Percentiles rank a stretch among this genome's conserved stretches.
These are phyloP conservation scores for Fistulinella prunicolor DNA, from an alignment of 768 basidiomycete species.

Conservation along the genomic window DNA sequence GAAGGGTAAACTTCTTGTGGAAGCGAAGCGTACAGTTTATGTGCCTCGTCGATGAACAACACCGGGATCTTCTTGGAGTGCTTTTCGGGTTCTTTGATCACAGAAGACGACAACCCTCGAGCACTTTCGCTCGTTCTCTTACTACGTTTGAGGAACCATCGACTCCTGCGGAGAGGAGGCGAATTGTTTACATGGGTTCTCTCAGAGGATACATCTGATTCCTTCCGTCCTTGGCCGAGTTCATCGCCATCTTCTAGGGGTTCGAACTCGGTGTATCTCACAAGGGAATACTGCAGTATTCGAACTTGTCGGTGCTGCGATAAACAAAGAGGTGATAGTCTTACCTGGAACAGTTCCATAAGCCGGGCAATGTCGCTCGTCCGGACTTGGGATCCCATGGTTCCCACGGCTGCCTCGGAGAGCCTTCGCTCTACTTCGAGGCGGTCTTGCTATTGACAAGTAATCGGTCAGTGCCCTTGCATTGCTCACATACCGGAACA, in stretches of 20 bases:
- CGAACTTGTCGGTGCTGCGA: neutral
- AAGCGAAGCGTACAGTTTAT: constrained; percentile 58
- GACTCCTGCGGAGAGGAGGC: constrained; percentile 26
- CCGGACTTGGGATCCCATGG: constrained; percentile 51
- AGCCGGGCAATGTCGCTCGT: constrained; percentile 79
- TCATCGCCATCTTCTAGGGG: constrained; percentile 34
- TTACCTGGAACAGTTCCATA: constrained; percentile 81
- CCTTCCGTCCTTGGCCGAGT: constrained; percentile 26
- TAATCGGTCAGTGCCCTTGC: constrained; percentile 1
- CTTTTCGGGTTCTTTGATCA: constrained; percentile 33
- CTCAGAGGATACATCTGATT: constrained; percentile 37
- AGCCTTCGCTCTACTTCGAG: constrained; percentile 64
- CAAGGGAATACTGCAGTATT: constrained; percentile 52
- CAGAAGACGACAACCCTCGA: constrained; percentile 31
- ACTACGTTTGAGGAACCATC: constrained; percentile 29
- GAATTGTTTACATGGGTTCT: constrained; percentile 40
- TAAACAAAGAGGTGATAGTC: constrained; percentile 1
- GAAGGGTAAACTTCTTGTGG: neutral
- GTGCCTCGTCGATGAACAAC: constrained; percentile 84
- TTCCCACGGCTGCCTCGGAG: constrained; percentile 40
- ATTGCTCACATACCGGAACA: neutral
- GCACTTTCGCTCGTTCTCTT: constrained; percentile 28
- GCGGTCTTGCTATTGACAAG: constrained; percentile 63
- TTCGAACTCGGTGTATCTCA: constrained; percentile 72
- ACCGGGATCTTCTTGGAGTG: constrained; percentile 69